Conservation (phyloP, 2,329 filamentous ascomycete species). For the Colletotrichum viniferum region DNA sequence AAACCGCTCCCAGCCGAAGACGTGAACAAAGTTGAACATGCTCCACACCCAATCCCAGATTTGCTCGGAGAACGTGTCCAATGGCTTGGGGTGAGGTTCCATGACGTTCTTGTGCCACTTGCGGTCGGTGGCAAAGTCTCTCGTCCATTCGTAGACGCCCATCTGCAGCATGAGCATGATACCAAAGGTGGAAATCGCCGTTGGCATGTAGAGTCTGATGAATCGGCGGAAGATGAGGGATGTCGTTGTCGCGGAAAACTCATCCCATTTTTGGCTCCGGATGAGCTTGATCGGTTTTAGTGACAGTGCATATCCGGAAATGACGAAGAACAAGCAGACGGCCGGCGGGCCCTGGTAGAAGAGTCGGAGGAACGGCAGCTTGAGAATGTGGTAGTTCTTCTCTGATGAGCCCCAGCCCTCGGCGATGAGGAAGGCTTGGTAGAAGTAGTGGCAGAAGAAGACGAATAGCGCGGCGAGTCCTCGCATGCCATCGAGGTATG, state of each 20-base stretch:
- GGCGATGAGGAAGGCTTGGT: constrained; percentile 56
- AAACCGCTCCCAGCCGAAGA: constrained; percentile 55
- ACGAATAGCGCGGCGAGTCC: constrained; percentile 61
- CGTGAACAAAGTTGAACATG: constrained; percentile 54
- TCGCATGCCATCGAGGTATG: constrained; percentile 63
- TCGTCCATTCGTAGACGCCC: constrained; percentile 53
- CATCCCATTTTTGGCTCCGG: constrained; percentile 39
- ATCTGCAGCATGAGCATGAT: constrained; percentile 47
- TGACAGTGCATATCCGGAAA: constrained; percentile 65
- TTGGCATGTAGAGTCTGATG: constrained; percentile 57
- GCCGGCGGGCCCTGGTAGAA: constrained; percentile 60
- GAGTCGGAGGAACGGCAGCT: constrained; percentile 58
- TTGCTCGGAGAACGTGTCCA: constrained; percentile 43
- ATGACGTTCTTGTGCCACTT: constrained; percentile 51
- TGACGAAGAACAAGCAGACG: constrained; percentile 66
- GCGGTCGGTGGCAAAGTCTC: constrained; percentile 47
- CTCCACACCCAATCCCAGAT: constrained; percentile 49
- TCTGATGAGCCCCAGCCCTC: constrained; percentile 52
- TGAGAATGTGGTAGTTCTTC: constrained; percentile 50
- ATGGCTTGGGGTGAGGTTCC: constrained; percentile 49
- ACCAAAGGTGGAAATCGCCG: constrained; percentile 53
- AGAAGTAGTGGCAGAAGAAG: constrained; percentile 61
- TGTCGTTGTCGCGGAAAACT: constrained; percentile 49
- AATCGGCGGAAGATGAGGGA: constrained; percentile 57
- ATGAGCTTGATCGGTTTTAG: constrained; percentile 55